These are phyloP conservation scores for Aspergillus quadrilineatus DNA, from an alignment of 2,329 filamentous ascomycete species.

Conservation along the genomic window DNA sequence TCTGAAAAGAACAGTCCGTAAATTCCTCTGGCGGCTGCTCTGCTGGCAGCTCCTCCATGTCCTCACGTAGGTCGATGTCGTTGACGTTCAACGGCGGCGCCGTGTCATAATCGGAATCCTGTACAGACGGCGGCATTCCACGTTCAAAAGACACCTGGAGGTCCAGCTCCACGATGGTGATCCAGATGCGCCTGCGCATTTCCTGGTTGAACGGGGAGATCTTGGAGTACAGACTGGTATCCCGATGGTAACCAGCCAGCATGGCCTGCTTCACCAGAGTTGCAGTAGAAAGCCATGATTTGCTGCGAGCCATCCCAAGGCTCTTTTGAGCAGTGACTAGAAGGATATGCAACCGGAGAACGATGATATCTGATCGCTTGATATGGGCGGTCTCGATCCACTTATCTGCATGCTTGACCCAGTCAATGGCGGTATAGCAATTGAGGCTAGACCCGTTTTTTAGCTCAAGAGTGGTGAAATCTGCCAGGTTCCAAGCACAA, in stretches of 20 bases:
- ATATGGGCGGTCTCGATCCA: slow-evolving; percentile 76
- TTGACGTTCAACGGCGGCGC: slow-evolving; percentile 51
- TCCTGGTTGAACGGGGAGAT: slow-evolving; percentile 44
- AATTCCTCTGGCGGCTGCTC: slow-evolving; percentile 31
- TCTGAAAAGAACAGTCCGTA: slow-evolving; percentile 41
- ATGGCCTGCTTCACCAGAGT: slow-evolving; percentile 55
- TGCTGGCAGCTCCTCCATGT: slow-evolving; percentile 31
- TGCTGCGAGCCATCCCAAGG: slow-evolving; percentile 54
- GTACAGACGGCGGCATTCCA: slow-evolving; percentile 52
- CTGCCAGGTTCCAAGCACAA: slow-evolving; percentile 40
- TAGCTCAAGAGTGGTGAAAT: slow-evolving; percentile 27
- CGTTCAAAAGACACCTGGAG: slow-evolving; percentile 56
- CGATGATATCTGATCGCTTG: slow-evolving; percentile 52
- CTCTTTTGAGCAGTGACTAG: slow-evolving; percentile 51
- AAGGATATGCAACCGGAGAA: slow-evolving; percentile 54
- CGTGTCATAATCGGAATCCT: slow-evolving; percentile 49
- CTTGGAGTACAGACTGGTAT: slow-evolving; percentile 32
- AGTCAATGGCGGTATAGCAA: slow-evolving; percentile 54
- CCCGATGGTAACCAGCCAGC: slow-evolving; percentile 53
- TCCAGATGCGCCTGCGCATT: slow-evolving; percentile 57
- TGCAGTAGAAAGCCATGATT: slow-evolving; percentile 53
- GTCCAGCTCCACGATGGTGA: slow-evolving; percentile 57
- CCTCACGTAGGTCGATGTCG: slow-evolving; percentile 49
- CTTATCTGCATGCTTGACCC: slow-evolving; percentile 85
- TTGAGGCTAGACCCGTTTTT: slow-evolving; percentile 29